Conservation (phyloP, 2,329 filamentous ascomycete genomes). For the Aureobasidium musti region DNA sequence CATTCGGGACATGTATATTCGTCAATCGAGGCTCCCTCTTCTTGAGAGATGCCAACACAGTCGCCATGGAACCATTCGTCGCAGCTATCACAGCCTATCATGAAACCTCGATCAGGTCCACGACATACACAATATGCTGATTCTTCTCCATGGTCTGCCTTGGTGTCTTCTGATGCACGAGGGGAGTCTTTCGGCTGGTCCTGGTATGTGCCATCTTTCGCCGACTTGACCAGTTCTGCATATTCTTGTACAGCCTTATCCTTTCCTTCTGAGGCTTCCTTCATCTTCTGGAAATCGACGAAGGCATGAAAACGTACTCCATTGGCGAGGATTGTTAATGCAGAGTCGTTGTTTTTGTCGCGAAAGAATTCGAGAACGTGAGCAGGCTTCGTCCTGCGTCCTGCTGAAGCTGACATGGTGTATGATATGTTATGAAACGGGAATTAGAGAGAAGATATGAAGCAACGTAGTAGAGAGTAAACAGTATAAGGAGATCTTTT, state of each 20-base stretch:
- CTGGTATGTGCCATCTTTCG: slow-evolving; percentile 12
- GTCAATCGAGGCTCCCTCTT: slow-evolving; percentile 26
- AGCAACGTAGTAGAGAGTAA: neutral
- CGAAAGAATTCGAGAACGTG: slow-evolving; percentile 41
- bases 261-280: slow-evolving; percentile 28
- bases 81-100: slow-evolving; percentile 83
- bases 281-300: slow-evolving; percentile 36
- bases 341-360: slow-evolving; percentile 39
- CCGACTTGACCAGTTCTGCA: slow-evolving; percentile 34
- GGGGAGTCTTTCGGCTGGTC: slow-evolving; percentile 28
- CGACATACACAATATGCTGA: slow-evolving; percentile 15
- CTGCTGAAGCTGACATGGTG: slow-evolving; percentile 22
- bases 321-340: slow-evolving; percentile 39
- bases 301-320: slow-evolving; percentile 41
- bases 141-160: slow-evolving; percentile 31
- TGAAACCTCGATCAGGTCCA: slow-evolving; percentile 41
- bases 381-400: slow-evolving; percentile 16
- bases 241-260: slow-evolving; percentile 34
- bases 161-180: neutral
- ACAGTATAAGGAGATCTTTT: neutral
- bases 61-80: slow-evolving; percentile 81
- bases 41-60: slow-evolving; percentile 62
- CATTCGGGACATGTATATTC: slow-evolving; percentile 20
- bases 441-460: neutral
- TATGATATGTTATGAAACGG: neutral